Conservation (phyloP, 2,329 filamentous ascomycete genomes). For the Aspergillus viridinutans region DNA sequence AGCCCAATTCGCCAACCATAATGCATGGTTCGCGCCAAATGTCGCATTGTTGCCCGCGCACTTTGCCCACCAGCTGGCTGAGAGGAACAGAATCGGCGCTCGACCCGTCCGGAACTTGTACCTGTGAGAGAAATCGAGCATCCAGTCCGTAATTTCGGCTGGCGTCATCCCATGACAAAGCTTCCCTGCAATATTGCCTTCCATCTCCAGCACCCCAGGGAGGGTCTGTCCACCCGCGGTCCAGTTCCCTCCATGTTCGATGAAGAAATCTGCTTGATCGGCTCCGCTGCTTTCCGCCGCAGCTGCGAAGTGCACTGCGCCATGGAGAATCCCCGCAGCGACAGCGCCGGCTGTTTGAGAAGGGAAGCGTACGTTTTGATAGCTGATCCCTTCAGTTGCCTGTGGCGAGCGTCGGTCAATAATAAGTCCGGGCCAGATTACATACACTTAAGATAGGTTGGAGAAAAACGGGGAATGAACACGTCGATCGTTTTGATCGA, state of each 20-base stretch:
- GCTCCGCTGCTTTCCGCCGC: slow-evolving; percentile 7
- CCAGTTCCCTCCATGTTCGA: slow-evolving; percentile 9
- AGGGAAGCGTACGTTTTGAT: background rate
- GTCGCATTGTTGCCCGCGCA: slow-evolving; percentile 5
- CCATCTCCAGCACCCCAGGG: slow-evolving; percentile 10
- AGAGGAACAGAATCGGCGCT: slow-evolving; percentile 5
- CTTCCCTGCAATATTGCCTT: slow-evolving; percentile 10
- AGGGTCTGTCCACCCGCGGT: slow-evolving; percentile 4
- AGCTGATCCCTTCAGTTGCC: no score
- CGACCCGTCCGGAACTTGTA: slow-evolving; percentile 3
- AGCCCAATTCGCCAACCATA: slow-evolving; percentile 11
- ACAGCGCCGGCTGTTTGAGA: background rate
- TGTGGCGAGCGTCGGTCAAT: no score
- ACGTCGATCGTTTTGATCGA: no score
- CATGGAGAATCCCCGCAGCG: background rate
- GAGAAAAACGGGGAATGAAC: no score
- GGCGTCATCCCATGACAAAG: slow-evolving; percentile 8
- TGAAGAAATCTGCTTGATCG: slow-evolving; percentile 6
- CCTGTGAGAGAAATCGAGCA: slow-evolving; percentile 6
- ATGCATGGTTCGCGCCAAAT: slow-evolving; percentile 4
- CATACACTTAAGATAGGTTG: no score
- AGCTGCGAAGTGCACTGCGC: slow-evolving; percentile 8
- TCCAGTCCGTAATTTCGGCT: slow-evolving; percentile 7
- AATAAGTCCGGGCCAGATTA: no score
- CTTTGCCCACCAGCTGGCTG: slow-evolving; percentile 7